Base-by-base conservation (phyloP, 495 filamentous ascomycete genomes). In the Lophium mytilinum region DNA sequence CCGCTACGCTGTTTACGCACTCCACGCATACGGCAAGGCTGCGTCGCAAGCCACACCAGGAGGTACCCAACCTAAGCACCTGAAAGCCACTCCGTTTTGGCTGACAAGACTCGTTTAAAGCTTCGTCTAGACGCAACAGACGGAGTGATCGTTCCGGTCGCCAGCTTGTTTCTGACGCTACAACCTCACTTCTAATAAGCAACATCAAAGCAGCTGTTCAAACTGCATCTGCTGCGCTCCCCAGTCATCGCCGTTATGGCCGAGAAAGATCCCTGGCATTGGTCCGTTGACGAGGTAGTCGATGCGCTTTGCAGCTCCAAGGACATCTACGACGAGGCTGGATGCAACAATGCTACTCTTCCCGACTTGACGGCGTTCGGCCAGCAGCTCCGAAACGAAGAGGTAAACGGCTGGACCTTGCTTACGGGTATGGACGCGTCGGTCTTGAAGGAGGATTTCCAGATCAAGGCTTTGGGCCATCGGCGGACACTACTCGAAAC, bases 271-370 rank as follows among this genome's bases (percentile, higher is more conserved):
- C 87, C 87, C 0, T 80, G 81, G 58, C 68, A 80, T 58, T 91
- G 87, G 87, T 73, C 73, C 19, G 73, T 84, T 19, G 83, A 88
- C 18, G 74, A 81, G 36, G 78, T 90, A 1, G 78, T 88, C 0
- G 66, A 68, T 11, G 83, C 83, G 52, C 70, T 91, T 3, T 89
- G 86, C 71, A 73, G 77, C 30, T 52, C 50, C 15, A 36, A 5
- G 8, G 37, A 34, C 1, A 48, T 24, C 7, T 48, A 48, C 33
- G 14, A 48, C 15, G 45, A 48, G 14, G 45, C 45, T 7, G 45
- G 45, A 33, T 48, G 45, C 18, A n/a, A 21, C 5, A 37, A 52
- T 36, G 18, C 50, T 8, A 37, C 15, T 37, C 37, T 52, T 18
- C 34, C 34, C 4, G 37, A 52, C 37, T 9, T 34, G 21, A 40